These are phyloP conservation scores for Acacia confusa DNA, from an alignment of 306 rosid species.

Conservation along the genomic window DNA sequence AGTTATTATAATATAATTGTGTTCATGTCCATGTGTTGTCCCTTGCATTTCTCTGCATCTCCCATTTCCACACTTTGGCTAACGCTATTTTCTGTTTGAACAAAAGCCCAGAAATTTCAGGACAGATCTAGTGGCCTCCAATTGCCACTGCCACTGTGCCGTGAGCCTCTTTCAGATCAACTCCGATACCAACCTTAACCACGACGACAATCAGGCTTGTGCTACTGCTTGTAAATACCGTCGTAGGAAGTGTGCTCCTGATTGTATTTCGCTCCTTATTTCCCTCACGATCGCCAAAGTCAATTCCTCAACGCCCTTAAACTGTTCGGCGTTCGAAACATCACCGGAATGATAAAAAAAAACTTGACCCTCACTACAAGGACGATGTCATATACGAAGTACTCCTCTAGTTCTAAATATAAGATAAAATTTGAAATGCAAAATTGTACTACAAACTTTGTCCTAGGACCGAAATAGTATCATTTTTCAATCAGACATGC, in stretches of 20 bases:
- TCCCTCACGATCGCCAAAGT: constrained; percentile 62
- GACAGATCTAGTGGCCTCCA: not conserved
- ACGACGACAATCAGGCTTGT: constrained; percentile 50
- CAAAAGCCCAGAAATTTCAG: constrained; percentile 20
- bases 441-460: no score
- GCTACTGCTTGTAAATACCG: constrained; percentile 87
- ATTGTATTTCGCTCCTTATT: constrained; percentile 82
- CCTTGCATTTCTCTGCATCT: not conserved
- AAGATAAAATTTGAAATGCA: no score
- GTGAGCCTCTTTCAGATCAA: not conserved
- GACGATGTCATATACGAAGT: constrained; percentile 59
- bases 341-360: constrained; percentile 50
- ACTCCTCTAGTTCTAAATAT: no score
- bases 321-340: constrained; percentile 76
- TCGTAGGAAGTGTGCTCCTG: constrained; percentile 70
- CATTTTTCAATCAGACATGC: constrained; percentile 58
- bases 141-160: no score
- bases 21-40: no score
- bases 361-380: constrained; percentile 21
- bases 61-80: not conserved
- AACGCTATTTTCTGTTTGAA: no score
- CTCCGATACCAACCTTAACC: not conserved
- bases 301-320: constrained; percentile 74
- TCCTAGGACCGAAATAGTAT: no score
- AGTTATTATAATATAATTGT: no score